phyloP scores from a whole-genome alignment of 2,329 filamentous ascomycete genomes.

The Penicillium frequentans region DNA sequence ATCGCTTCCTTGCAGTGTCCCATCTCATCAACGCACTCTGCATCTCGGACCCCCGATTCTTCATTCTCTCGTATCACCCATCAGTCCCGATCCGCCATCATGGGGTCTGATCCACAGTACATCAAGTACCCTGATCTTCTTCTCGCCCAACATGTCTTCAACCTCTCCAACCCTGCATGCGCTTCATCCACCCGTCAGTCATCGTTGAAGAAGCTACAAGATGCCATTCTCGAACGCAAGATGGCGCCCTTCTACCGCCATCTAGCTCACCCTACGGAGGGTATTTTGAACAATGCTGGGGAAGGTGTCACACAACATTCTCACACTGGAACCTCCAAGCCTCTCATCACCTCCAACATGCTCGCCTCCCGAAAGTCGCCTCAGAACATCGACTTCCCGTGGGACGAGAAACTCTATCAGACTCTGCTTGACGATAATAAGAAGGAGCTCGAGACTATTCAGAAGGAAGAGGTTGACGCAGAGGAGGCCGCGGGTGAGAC shows the following conservation, averaged over 20 bases:
- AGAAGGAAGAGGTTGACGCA: slow-evolving; percentile 90
- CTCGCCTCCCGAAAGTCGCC: slow-evolving; percentile 69
- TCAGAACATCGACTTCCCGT: slow-evolving; percentile 69
- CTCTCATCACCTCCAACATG: slow-evolving; percentile 67
- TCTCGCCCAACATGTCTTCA: slow-evolving; percentile 67
- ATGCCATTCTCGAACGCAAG: slow-evolving; percentile 63
- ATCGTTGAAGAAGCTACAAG: slow-evolving; percentile 61
- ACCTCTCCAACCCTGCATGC: slow-evolving; percentile 62
- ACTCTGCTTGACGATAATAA: slow-evolving; percentile 75
- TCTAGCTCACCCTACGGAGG: slow-evolving; percentile 66
- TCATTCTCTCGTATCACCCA: slow-evolving; percentile 1
- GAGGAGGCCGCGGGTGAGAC: slow-evolving; percentile 95
- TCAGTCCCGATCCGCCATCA: slow-evolving; percentile 43
- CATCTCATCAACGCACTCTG: slow-evolving; percentile 20
- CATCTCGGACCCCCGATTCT: slow-evolving; percentile 1
- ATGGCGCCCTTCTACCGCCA: slow-evolving; percentile 68
- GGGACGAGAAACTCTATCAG: slow-evolving; percentile 88
- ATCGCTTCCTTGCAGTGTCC: slow-evolving; percentile 7
- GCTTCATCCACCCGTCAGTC: slow-evolving; percentile 53
- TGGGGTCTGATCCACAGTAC: slow-evolving; percentile 64
- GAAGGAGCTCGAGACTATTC: slow-evolving; percentile 70
- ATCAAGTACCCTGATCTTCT: slow-evolving; percentile 64
- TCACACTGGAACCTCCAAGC: slow-evolving; percentile 42
- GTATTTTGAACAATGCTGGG: slow-evolving; percentile 74
- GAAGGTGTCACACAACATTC: slow-evolving; percentile 58